Base-by-base conservation (phyloP, 2,329 filamentous ascomycete species). In the Akanthomyces dipterigenus region DNA sequence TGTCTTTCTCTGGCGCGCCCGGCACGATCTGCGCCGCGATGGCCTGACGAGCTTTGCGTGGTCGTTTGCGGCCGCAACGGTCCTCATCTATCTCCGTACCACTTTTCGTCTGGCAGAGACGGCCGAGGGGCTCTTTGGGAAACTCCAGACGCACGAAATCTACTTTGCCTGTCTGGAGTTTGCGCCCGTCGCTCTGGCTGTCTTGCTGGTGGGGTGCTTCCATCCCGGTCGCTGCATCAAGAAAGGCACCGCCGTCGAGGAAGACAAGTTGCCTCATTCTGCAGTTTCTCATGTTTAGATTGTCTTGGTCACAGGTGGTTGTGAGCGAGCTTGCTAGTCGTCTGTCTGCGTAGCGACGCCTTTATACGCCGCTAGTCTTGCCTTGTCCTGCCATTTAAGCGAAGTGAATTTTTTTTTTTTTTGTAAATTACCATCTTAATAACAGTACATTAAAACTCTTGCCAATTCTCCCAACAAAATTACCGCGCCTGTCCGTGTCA, bases 91-190 rank as follows among this genome's bases (percentile, higher is more conserved):
- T 64, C 64, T 84, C n/a, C 71, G 82, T 55, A 83, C 80, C 0
- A 76, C 74, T 55, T 84, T 84, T 63, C 70, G 82, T 48, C 69
- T 84, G n/a, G 78, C 79, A 1, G 82, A 85, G 70, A 84, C 80
- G 0, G 76, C 78, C 0, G 69, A 83, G 64, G 81, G 81, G 0
- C 66, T 84, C 3, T 72, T 72, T 51, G 73, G 77, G 0, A 69
- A 74, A 43, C 67, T 83, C 12, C 78, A 75, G 53, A 78, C 75
- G 1, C 75, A 81, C 67, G 81, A 84, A 69, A 76, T 76, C 1
- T 83, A 74, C 66, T 84, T 84, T 71, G 80, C 78, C 1, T 77
- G 74, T 43, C 70, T 84, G 46, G 82, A 85, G 64, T 84, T 83
- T 68, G 76, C 77, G 55, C 81, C 80, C 0, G 75, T 85, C n/a